Conservation (phyloP, 306 rosid species). For the Hylodesmum podocarpum region DNA sequence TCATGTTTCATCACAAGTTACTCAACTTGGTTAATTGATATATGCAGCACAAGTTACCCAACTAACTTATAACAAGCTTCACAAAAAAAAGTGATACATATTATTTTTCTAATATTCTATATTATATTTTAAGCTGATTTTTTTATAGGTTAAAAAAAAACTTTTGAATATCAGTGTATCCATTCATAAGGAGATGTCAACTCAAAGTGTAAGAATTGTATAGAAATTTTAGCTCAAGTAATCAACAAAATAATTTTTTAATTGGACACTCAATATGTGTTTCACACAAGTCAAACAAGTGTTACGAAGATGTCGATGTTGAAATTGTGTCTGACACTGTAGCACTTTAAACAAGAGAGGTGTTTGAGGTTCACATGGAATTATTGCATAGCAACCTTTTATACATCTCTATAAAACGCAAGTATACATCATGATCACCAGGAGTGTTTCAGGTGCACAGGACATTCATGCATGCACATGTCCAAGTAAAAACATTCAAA, state of each 20-base stretch:
- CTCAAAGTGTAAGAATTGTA: no score
- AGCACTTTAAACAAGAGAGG: background rate
- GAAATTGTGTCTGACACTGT: background rate
- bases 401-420: background rate
- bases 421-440: conserved; percentile 9
- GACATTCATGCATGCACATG: background rate
- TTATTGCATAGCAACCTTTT: background rate
- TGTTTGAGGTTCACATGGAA: background rate
- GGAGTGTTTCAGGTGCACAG: background rate
- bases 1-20: background rate
- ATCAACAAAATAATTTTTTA: background rate
- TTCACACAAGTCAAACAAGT: no score
- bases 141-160: background rate
- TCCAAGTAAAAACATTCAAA: background rate
- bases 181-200: background rate
- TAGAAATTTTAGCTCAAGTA: background rate
- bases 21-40: background rate
- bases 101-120: background rate
- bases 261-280: background rate
- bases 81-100: background rate
- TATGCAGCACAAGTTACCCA: background rate
- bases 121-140: background rate
- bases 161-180: background rate
- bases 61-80: background rate
- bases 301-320: background rate